Evolutionary conservation across 768 basidiomycete species (phyloP), one percentile per base, ranked within the genome.

Genomic region (Hemileccinum impolitum): DNA sequence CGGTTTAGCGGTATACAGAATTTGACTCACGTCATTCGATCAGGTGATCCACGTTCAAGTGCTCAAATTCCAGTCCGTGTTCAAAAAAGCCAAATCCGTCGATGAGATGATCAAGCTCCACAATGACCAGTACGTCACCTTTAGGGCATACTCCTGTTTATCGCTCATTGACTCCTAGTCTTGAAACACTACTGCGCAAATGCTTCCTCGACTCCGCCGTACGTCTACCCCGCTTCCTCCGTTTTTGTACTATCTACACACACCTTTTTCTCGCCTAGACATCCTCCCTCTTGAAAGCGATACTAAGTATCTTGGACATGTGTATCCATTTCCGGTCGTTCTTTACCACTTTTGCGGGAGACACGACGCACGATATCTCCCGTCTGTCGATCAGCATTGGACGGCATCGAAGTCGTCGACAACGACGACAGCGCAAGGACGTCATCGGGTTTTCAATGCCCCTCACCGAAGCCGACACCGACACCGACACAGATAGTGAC

Each of bases 31-130:
- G 14, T 41, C 12, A 19, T 35, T 50, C 44, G 15, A 46, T 40
- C 43, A 89, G 88, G 87, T 90, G 43, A 73, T 91, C 39, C 81
- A 89, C 54, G 69, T 76, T 4, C 79, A 85, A 67, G 70, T 85
- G 3, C 59, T 72, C 37, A 70, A 72, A 45, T 89, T 91, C 54
- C 84, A 84, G 49, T 67, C 78, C 7, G 71, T 63, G 3, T 72
- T 91, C 43, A 66, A 66, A 18, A 59, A 70, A 18, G 81, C 79
- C 1, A 73, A 70, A 45, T 88, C 87, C 3, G 72, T 93, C 13
- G 90, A 91, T 57, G 84, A 89, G 47, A 85, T 90, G 73, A 84
- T 91, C 40, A 66, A 67, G 28, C 51, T 84, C 12, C 90, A 92
- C 57, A 74, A 81, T 28, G 75, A 80, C 23, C 82, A 90, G 89